These are phyloP conservation scores for Chalciporus sphaerocephalus DNA, from an alignment of 768 basidiomycete species.

Conservation along the genomic window DNA sequence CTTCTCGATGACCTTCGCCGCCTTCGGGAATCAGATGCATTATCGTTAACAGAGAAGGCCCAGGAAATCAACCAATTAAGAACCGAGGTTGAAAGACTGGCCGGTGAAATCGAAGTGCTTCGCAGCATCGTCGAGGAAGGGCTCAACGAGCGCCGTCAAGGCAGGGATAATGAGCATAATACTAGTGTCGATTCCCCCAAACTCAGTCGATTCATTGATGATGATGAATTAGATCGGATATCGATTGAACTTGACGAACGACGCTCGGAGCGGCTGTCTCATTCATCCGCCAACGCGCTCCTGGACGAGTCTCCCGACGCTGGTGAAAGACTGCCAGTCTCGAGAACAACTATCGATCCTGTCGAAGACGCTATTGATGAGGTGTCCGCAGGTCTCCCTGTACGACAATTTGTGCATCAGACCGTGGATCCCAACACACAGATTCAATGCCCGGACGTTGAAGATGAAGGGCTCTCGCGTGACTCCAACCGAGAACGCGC, in stretches of 20 bases:
- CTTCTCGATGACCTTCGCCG: conserved; percentile 62
- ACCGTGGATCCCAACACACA: conserved; percentile 7
- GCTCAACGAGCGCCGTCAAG: conserved; percentile 62
- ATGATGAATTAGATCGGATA: conserved; percentile 59
- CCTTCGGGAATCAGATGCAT: conserved; percentile 59
- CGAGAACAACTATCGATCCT: conserved; percentile 16
- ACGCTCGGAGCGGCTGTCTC: conserved; percentile 45
- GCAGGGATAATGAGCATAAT: conserved; percentile 38
- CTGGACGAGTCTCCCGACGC: not conserved
- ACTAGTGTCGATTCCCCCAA: conserved; percentile 5
- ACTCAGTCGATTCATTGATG: conserved; percentile 43
- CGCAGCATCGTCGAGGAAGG: conserved; percentile 84
- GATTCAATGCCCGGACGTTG: conserved; percentile 1
- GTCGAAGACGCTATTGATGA: conserved; percentile 14
- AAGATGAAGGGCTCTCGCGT: conserved; percentile 15
- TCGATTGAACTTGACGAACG: conserved; percentile 64
- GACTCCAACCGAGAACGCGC: conserved; percentile 4
- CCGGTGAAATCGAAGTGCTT: conserved; percentile 83
- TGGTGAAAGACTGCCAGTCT: conserved; percentile 18
- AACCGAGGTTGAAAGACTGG: conserved; percentile 75
- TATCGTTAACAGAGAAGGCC: conserved; percentile 53
- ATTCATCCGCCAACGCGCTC: conserved; percentile 16
- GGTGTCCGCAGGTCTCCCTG: not conserved
- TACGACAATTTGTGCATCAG: conserved; percentile 36
- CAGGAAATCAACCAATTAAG: conserved; percentile 64